phyloP scores from a whole-genome alignment of 2,329 filamentous ascomycete species.

The Alternaria atra region DNA sequence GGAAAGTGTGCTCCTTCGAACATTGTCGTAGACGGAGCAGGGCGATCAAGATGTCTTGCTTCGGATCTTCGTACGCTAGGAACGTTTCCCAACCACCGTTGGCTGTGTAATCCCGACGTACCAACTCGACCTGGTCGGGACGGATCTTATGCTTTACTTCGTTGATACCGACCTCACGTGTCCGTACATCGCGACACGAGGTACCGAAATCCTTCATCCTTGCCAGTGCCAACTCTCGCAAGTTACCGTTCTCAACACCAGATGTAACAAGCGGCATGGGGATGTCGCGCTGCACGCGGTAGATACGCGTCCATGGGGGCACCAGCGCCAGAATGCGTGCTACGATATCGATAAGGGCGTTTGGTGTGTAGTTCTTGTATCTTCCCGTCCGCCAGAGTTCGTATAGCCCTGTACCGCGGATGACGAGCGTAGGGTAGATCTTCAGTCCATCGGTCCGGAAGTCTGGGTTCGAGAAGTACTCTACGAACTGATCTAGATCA shows the following conservation, averaged over 20 bases:
- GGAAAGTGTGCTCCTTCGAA: constrained; percentile 88
- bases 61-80: constrained; percentile 95
- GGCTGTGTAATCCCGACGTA: constrained; percentile 90
- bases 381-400: constrained; percentile 96
- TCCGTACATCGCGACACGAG: constrained; percentile 93
- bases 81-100: constrained; percentile 99
- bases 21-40: constrained; percentile 90
- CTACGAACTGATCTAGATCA: constrained; percentile 93
- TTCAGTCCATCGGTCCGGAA: constrained; percentile 97
- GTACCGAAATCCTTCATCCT: constrained; percentile 99
- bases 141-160: constrained; percentile 99
- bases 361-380: constrained; percentile 99
- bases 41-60: constrained; percentile 96
- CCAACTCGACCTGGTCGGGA: constrained; percentile 93
- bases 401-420: constrained; percentile 94
- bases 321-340: constrained; percentile 95
- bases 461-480: constrained; percentile 96
- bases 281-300: constrained; percentile 97
- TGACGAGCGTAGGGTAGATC: constrained; percentile 97
- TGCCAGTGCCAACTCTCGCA: constrained; percentile 91
- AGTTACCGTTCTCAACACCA: constrained; percentile 96
- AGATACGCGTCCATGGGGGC: constrained; percentile 97
- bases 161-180: constrained; percentile 96
- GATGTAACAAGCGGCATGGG: constrained; percentile 99
- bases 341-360: constrained; percentile 93